Evolutionary conservation across 768 basidiomycete species (phyloP), one percentile per base, ranked within the genome.

Genomic region (Termitomyces bulborhizus): DNA sequence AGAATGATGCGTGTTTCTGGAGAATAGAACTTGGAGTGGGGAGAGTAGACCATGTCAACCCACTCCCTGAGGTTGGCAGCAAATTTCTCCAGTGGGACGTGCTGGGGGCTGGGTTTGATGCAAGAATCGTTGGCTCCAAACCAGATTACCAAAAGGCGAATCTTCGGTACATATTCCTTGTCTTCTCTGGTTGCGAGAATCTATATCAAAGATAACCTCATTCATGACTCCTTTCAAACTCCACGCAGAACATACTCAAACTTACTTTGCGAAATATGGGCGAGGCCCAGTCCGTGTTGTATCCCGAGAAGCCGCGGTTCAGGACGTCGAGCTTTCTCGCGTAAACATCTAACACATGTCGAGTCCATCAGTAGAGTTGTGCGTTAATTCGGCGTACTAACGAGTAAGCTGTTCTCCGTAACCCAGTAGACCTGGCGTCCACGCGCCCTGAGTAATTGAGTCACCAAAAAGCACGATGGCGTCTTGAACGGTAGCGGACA

Each of bases 61-160:
- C 95, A 81, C 29, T 74, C 68, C 46, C 67, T 67, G 43, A 96
- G 71, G 65, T 94, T 94, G 48, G 70, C 66, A 34, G 72, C 76
- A 75, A 83, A 96, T 46, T 74, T 73, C 18, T 74, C 68, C 27
- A 90, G 70, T 3, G 92, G 86, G 43, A 95, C 88, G 65, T 93
- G 87, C 64, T 96, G 94, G 15, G 75, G 69, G 18, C 78, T 83
- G 0, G 79, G 80, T 29, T 71, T 68, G 48, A 90, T 74, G 60
- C 80, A 82, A 6, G 94, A 82, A 67, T 98, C 94, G 70, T 98
- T 98, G 15, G 86, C 85, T 46, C 93, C 93, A 57, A 90, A 90
- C 92, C 92, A 97, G 64, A 96, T 83, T 6, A 82, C 82, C 56
- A 95, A 74, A n/a, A 95, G 68, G 41, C 81, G 82, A 36, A 93